Conservation (phyloP, 2,329 filamentous ascomycete species). For the Sclerotinia trifoliorum region DNA sequence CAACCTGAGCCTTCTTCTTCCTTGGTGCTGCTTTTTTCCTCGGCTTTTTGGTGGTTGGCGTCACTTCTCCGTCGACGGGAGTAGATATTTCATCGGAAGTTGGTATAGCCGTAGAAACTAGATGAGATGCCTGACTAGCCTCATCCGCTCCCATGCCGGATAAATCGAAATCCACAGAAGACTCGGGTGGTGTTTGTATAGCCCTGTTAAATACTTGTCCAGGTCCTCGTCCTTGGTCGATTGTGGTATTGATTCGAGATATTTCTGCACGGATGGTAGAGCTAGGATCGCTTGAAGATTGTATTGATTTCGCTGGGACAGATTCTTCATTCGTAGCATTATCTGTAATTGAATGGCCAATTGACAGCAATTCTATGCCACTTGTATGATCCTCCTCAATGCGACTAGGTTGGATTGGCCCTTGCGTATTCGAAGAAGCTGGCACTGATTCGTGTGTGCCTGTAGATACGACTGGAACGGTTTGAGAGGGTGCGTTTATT, state of each 20-base stretch:
- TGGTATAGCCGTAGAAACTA: conserved; percentile 32
- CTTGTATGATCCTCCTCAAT: background rate
- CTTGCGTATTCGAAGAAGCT: background rate
- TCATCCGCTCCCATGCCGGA: conserved; percentile 14
- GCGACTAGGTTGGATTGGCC: background rate
- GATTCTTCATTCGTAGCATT: background rate
- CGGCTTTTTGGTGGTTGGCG: conserved; percentile 4
- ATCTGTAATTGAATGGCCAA: background rate
- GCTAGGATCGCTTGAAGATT: background rate
- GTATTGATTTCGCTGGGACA: background rate
- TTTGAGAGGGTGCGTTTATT: background rate
- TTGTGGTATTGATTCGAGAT: background rate
- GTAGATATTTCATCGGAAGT: conserved; percentile 36
- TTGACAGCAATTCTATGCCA: background rate
- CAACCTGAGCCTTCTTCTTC: conserved; percentile 32
- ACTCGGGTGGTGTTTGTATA: background rate
- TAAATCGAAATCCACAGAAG: conserved; percentile 6
- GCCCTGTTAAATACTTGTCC: background rate
- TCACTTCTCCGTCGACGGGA: background rate
- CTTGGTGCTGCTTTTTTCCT: conserved; percentile 21
- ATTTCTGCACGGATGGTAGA: background rate
- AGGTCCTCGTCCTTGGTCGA: background rate
- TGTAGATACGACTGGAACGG: background rate
- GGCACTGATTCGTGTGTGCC: background rate
- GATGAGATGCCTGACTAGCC: conserved; percentile 25